phyloP scores from a whole-genome alignment of 169 alveolate species.

The Plasmodium fragile region DNA sequence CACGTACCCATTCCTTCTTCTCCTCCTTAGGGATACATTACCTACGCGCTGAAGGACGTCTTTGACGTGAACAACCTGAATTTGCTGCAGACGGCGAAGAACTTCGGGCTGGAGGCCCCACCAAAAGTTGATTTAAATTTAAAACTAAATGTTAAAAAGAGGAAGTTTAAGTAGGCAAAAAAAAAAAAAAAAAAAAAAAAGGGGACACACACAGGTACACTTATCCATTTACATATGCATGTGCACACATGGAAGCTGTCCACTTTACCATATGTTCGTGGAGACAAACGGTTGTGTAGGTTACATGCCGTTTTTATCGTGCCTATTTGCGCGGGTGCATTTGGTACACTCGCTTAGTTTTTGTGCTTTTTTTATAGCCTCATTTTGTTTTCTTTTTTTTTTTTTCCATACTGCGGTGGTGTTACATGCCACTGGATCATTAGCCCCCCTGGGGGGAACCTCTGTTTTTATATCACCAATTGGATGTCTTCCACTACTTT shows the following conservation, averaged over 20 bases:
- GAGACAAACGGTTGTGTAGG: neutral
- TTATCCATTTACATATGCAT: neutral
- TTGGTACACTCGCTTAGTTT: neutral
- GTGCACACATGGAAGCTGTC: neutral
- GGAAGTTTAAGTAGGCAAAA: conserved; percentile 52
- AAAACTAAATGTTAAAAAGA: conserved; percentile 83
- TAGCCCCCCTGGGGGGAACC: neutral
- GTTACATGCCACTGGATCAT: neutral
- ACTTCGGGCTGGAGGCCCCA: conserved; percentile 96
- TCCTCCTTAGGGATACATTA: conserved; percentile 92
- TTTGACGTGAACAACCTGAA: conserved; percentile 97
- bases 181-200: no score
- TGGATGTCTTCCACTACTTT: conserved; percentile 2
- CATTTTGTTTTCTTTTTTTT: neutral
- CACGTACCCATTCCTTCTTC: neutral
- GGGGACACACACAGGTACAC: neutral
- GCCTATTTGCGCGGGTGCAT: neutral
- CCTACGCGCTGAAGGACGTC: conserved; percentile 96
- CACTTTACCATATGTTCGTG: neutral
- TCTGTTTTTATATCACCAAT: neutral
- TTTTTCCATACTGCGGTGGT: neutral
- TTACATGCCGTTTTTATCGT: neutral
- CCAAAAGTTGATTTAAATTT: conserved; percentile 96
- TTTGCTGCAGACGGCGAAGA: conserved; percentile 94
- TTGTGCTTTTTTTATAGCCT: neutral